phyloP scores from a whole-genome alignment of 352 stramenopile genomes.

The Globisporangium spinosum region DNA sequence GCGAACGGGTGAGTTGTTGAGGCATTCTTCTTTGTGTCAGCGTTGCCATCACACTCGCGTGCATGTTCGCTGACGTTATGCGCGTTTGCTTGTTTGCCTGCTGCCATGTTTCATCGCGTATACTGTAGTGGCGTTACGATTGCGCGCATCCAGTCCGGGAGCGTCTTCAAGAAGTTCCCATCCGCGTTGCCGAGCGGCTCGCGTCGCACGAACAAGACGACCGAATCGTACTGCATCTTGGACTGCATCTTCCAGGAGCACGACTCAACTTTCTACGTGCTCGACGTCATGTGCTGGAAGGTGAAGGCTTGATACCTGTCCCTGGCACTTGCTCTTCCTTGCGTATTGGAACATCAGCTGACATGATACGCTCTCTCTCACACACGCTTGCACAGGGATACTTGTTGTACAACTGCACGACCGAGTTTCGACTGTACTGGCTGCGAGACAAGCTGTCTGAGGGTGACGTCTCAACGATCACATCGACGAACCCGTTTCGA shows the following conservation, averaged over 20 bases:
- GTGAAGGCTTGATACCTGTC: conserved; percentile 13
- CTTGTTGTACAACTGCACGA: conserved; percentile 91
- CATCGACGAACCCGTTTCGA: conserved; percentile 65
- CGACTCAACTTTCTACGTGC: conserved; percentile 86
- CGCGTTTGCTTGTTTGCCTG: not conserved
- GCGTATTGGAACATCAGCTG: not conserved
- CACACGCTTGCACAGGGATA: conserved; percentile 44
- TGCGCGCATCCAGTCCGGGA: conserved; percentile 71
- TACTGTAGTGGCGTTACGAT: conserved; percentile 63
- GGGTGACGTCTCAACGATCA: conserved; percentile 36
- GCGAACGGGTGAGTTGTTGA: conserved; percentile 57
- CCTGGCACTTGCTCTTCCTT: not conserved
- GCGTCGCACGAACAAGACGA: conserved; percentile 64
- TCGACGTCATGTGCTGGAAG: conserved; percentile 95
- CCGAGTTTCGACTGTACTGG: conserved; percentile 91
- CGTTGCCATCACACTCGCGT: conserved; percentile 3
- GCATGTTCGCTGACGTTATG: conserved; percentile 8
- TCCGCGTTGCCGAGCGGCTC: conserved; percentile 81
- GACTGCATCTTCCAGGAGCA: conserved; percentile 91
- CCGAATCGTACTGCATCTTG: conserved; percentile 85
- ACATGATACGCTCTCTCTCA: not conserved
- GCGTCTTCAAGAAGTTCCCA: conserved; percentile 83
- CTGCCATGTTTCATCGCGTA: not conserved
- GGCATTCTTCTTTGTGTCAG: not conserved
- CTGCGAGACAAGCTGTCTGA: conserved; percentile 89